A percentile compares a stretch with the other conserved stretches of the same genome.
Conservation (phyloP, 2,329 filamentous ascomycete species). For the Alternaria longipes region DNA sequence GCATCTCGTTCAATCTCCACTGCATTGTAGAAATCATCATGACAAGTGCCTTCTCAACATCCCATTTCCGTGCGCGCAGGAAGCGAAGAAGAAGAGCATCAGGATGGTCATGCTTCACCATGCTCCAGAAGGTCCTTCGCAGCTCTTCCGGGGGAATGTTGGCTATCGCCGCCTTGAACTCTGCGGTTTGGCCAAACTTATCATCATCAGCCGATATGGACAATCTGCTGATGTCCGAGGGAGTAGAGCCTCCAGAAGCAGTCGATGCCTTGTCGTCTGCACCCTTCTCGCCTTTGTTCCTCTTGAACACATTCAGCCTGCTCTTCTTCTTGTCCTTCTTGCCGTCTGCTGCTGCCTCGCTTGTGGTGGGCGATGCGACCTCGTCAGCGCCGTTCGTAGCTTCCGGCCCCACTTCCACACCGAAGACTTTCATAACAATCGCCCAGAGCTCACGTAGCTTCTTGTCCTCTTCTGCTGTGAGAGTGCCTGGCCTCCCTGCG, state of each 20-base stretch:
- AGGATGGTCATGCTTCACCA: constrained; percentile 95
- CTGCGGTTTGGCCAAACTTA: constrained; percentile 90
- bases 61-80: constrained; percentile 71
- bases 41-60: constrained; percentile 88
- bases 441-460: constrained; percentile 91
- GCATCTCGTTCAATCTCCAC: constrained; percentile 84
- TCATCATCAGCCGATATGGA: constrained; percentile 68
- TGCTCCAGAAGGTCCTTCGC: constrained; percentile 83
- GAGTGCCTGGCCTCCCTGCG: constrained; percentile 81
- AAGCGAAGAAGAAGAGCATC: constrained; percentile 73
- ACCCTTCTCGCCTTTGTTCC: constrained; percentile 62
- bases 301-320: constrained; percentile 73
- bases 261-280: constrained; percentile 46
- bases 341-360: constrained; percentile 26
- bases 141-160: constrained; percentile 80
- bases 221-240: constrained; percentile 43
- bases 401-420: constrained; percentile 53
- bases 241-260: constrained; percentile 33
- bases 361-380: constrained; percentile 17
- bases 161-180: constrained; percentile 82
- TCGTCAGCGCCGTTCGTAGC: constrained; percentile 25
- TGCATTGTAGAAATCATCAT: constrained; percentile 96
- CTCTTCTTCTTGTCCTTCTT: constrained; percentile 77
- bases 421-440: constrained; percentile 77
- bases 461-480: constrained; percentile 87